Conservation (phyloP, 371 early-diverging fungal species). For the Haplosporangium sp. region DNA sequence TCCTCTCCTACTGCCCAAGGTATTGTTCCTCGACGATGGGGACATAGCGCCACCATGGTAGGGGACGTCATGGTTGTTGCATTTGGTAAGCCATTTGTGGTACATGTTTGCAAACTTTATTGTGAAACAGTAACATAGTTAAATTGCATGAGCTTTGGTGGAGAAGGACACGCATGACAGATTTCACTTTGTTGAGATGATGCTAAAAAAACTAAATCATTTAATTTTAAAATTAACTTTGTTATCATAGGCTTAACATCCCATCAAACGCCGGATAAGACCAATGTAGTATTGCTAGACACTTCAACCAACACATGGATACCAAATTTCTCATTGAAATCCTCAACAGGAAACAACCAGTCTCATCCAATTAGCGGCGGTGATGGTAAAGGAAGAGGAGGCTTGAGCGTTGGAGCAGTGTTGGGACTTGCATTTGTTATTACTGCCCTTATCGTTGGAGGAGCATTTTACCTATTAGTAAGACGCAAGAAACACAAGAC, state of each 20-base stretch:
- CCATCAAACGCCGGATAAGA: conserved; percentile 7
- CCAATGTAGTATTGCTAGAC: conserved; percentile 25
- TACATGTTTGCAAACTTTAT: not conserved
- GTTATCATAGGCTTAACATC: conserved; percentile 10
- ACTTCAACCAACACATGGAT: conserved; percentile 46
- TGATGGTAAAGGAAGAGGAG: not conserved
- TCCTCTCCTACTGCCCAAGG: conserved; percentile 34
- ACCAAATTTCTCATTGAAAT: not conserved
- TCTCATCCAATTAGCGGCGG: not conserved
- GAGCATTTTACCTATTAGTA: conserved; percentile 29
- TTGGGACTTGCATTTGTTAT: conserved; percentile 33
- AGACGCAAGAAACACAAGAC: conserved; percentile 33
- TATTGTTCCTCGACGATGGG: conserved; percentile 36
- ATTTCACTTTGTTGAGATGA: too few species aligned
- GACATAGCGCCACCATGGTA: conserved; percentile 47
- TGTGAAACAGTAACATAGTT: not conserved
- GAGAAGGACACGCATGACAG: not conserved
- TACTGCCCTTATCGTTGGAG: conserved; percentile 20
- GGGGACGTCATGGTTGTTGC: conserved; percentile 36
- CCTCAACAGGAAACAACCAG: not conserved
- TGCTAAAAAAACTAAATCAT: too few species aligned
- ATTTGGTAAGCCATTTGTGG: conserved; percentile 34
- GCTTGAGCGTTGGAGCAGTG: conserved; percentile 16
- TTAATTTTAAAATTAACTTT: not conserved
- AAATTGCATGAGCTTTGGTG: not conserved